Conservation (phyloP, 2,329 filamentous ascomycete species). For the Botrytis paeoniae region DNA sequence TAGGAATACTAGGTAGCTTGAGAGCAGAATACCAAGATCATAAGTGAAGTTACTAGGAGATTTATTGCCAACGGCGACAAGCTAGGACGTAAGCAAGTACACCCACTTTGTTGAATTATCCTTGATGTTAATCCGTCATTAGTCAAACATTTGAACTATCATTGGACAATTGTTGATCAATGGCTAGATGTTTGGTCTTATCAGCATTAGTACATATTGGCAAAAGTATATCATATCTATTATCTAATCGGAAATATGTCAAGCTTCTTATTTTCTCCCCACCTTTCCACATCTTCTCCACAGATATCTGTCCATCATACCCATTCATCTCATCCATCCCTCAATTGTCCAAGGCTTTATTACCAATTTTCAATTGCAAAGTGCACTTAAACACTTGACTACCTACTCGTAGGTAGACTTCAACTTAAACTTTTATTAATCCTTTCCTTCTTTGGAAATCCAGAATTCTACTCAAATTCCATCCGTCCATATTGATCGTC, state of each 20-base stretch:
- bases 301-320: neutral
- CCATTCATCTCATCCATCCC: neutral
- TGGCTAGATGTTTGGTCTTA: neutral
- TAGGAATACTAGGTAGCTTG: neutral
- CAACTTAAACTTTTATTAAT: neutral
- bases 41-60: neutral
- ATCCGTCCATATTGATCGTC: neutral
- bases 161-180: neutral
- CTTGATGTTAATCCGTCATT: slow-evolving; percentile 6
- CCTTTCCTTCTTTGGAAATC: no score
- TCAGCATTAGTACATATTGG: neutral
- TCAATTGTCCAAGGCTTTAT: neutral
- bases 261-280: neutral
- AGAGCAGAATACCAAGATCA: neutral
- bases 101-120: neutral
- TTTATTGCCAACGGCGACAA: neutral
- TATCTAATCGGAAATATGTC: neutral
- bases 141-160: neutral
- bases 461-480: neutral
- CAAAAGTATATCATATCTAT: neutral
- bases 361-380: neutral
- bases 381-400: neutral
- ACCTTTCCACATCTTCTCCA: neutral
- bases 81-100: neutral
- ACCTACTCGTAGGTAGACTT: neutral